Percentiles rank a stretch among this genome's conserved stretches.
Conservation (phyloP, 352 stramenopile genomes). For the Peronospora belbahrii region DNA sequence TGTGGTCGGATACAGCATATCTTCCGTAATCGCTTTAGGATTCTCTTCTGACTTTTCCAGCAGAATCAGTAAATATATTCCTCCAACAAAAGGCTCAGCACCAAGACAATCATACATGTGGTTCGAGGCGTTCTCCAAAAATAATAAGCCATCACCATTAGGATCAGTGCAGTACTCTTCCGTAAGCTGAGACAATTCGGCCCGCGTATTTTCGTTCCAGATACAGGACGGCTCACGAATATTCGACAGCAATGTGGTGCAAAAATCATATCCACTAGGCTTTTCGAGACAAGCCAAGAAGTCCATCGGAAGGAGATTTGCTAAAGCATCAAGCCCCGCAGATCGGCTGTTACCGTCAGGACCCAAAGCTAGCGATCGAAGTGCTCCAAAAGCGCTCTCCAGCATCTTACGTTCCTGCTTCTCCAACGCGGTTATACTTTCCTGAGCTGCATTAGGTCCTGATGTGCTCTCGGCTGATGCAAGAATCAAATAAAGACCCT, state of each 20-base stretch:
- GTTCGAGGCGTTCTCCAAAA: constrained; percentile 58
- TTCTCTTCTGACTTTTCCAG: constrained; percentile 57
- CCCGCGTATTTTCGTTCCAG: constrained; percentile 57
- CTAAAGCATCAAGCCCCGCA: constrained; percentile 47
- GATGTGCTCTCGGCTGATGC: constrained; percentile 51
- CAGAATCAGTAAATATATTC: constrained; percentile 63
- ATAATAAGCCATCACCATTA: constrained; percentile 44
- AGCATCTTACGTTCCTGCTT: constrained; percentile 71
- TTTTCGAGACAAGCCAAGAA: constrained; percentile 72
- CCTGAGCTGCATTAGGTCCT: constrained; percentile 29
- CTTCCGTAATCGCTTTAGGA: constrained; percentile 34
- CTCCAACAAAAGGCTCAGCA: constrained; percentile 53
- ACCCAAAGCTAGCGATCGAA: constrained; percentile 56
- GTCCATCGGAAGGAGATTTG: constrained; percentile 59
- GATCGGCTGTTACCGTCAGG: constrained; percentile 43
- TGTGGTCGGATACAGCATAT: constrained; percentile 47
- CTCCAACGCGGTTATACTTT: constrained; percentile 31
- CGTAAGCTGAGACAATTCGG: constrained; percentile 63
- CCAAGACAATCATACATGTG: constrained; percentile 82
- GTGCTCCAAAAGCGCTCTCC: constrained; percentile 58
- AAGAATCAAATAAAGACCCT: constrained; percentile 68
- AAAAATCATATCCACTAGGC: constrained; percentile 66
- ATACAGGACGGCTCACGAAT: constrained; percentile 73
- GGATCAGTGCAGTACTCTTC: constrained; percentile 62
- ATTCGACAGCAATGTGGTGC: constrained; percentile 54